Base-by-base conservation (phyloP, 2,329 filamentous ascomycete genomes). In the Diatrype stigma region DNA sequence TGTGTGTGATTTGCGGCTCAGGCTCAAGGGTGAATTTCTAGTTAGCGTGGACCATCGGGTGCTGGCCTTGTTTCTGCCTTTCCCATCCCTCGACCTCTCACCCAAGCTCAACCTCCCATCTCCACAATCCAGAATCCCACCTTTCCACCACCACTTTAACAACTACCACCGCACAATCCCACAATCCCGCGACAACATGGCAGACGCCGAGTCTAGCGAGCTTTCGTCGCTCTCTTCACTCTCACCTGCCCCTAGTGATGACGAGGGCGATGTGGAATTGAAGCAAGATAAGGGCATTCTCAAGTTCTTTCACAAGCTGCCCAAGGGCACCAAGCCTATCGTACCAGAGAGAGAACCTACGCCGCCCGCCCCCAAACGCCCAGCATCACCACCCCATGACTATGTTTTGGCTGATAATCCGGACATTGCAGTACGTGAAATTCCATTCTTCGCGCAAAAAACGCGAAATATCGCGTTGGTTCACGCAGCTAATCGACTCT, bases 361-460 rank as follows among this genome's bases (percentile, higher is more conserved):
- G 60, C 84, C 86, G 56, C 84, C 84, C 51, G 78, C 84, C 63
- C 84, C 82, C 64, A 95, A 94, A 77, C 81, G 93, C 67, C 85
- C 87, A 51, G 86, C 90, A 19, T 96, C 92, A 59, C 93, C 93
- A 60, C 86, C 90, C 8, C 93, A 96, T 70, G 90, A 96, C 77
- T 89, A 87, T 70, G 86, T 90, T 26, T 77, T 96, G 51, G 90
- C 90, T 55, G 93, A 97, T 69, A 96, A 96, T 70, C 81, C 88
- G 56, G 88, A 94, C 66, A 92, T 97, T 73, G 88, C 93, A 61
- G 92, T 96, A 80, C 73, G 92, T 89, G 53, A 56, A 59, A 47
- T 46, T 53, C 65, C 65, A 63, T 63, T 67, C 57, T 61, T 69
- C 71, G 72, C 73, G 72, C 74, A 61, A 51, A 63, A 63, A 61